Percentiles rank a stretch among this genome's conserved stretches.
phyloP scores from a whole-genome alignment of 441 rosid genomes.

The Adansonia rubrostipa region DNA sequence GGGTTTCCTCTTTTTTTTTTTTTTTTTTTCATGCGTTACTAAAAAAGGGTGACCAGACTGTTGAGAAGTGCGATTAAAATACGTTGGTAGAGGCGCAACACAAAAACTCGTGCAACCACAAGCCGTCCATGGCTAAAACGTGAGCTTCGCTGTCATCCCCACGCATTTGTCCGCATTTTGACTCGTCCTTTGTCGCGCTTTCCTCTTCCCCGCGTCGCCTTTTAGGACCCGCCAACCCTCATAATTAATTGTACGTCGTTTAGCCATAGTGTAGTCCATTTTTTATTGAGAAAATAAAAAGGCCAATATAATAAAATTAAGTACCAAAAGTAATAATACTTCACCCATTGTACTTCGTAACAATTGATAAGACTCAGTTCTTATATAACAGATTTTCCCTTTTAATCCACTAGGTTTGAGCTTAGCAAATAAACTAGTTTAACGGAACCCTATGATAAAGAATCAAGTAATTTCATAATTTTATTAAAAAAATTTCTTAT shows the following conservation, averaged over 20 bases:
- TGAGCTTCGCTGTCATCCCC: slow-evolving; percentile 20
- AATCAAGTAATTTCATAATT: no score
- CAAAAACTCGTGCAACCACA: slow-evolving; percentile 37
- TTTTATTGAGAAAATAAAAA: no score
- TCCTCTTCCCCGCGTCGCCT: not conserved
- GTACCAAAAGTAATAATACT: no score
- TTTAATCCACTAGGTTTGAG: no score
- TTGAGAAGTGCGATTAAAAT: not conserved
- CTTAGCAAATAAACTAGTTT: no score
- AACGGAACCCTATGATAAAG: no score
- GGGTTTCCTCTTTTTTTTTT: no score
- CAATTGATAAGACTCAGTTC: no score
- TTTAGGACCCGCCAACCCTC: not conserved
- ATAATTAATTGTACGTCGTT: not conserved
- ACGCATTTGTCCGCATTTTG: slow-evolving; percentile 22
- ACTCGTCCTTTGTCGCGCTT: slow-evolving; percentile 16
- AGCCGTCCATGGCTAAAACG: slow-evolving; percentile 34
- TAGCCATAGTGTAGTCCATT: not conserved
- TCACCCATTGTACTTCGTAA: no score
- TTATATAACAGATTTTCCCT: no score
- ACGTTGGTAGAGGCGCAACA: slow-evolving; percentile 9
- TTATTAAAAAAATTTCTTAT: no score
- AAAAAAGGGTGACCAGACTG: not conserved
- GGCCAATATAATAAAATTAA: no score
- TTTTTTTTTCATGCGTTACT: not conserved